phyloP scores from a whole-genome alignment of 345 rosid genomes.

The Euphorbia tirucalli region DNA sequence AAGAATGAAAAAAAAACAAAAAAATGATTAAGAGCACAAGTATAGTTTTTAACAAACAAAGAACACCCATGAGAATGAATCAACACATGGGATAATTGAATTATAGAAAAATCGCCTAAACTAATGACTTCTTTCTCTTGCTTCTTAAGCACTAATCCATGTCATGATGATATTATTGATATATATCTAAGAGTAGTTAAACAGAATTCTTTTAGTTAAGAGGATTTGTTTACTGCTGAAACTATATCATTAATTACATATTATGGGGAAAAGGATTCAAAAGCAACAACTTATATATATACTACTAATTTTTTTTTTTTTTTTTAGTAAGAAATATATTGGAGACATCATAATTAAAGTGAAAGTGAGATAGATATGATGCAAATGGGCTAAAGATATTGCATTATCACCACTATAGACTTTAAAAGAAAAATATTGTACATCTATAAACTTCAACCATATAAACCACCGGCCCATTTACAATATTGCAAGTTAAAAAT shows the following conservation, averaged over 20 bases:
- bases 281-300: too few relatives aligned
- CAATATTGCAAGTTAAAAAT: too few relatives aligned
- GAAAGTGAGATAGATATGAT: slow-evolving; percentile 27
- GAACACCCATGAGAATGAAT: not conserved
- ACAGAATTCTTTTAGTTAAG: not conserved
- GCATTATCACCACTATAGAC: slow-evolving; percentile 18
- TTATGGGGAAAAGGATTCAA: not conserved
- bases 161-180: not conserved
- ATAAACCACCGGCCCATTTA: not conserved
- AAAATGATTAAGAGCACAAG: slow-evolving; percentile 16
- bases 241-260: not conserved
- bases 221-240: not conserved
- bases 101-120: not conserved
- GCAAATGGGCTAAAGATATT: slow-evolving; percentile 16
- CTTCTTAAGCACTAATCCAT: slow-evolving; percentile 14
- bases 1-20: not conserved
- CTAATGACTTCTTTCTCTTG: not conserved
- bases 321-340: not conserved
- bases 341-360: slow-evolving; percentile 48
- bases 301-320: too few relatives aligned
- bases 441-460: not conserved
- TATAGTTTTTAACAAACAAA: not conserved
- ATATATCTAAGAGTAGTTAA: not conserved
- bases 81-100: not conserved
- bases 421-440: not conserved